These are phyloP conservation scores for Physcomitrellopsis africana DNA, from an alignment of 225 moss, liverwort and hornwort species.

Conservation along the genomic window DNA sequence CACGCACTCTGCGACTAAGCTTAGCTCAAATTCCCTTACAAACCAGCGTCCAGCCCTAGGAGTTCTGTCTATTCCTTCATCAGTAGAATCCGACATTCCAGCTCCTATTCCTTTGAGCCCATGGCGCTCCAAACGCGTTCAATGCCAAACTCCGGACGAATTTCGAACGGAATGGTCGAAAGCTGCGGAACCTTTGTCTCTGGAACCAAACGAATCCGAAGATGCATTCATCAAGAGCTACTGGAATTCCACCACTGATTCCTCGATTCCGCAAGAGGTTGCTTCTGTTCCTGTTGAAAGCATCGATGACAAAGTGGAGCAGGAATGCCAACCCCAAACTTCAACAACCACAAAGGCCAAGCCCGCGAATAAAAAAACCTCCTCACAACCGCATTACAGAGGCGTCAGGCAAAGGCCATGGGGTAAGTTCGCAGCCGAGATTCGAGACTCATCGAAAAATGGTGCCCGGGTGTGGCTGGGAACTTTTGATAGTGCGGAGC, in stretches of 20 bases:
- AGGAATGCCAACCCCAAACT: constrained; percentile 26
- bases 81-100: not conserved
- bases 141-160: constrained; percentile 43
- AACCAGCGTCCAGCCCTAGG: constrained; percentile 15
- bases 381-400: constrained; percentile 53
- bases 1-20: not conserved
- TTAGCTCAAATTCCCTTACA: not conserved
- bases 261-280: constrained; percentile 17
- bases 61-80: constrained; percentile 30
- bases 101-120: constrained; percentile 36
- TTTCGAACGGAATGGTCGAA: constrained; percentile 35
- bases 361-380: constrained; percentile 21
- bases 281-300: not conserved
- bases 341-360: constrained; percentile 9
- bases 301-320: constrained; percentile 14
- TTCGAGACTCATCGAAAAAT: constrained; percentile 65
- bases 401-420: constrained; percentile 67
- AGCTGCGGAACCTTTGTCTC: constrained; percentile 38
- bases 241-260: constrained; percentile 38
- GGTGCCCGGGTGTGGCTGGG: constrained; percentile 65
- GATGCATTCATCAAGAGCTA: constrained; percentile 47
- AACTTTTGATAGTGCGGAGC: constrained; percentile 60
- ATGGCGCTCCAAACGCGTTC: constrained; percentile 43
- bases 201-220: constrained; percentile 52
- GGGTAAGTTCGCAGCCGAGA: constrained; percentile 71